Evolutionary conservation across 208 protist genomes (phyloP), one percentile per base, ranked within the genome.

Genomic region (Leishmania guyanensis): DNA sequence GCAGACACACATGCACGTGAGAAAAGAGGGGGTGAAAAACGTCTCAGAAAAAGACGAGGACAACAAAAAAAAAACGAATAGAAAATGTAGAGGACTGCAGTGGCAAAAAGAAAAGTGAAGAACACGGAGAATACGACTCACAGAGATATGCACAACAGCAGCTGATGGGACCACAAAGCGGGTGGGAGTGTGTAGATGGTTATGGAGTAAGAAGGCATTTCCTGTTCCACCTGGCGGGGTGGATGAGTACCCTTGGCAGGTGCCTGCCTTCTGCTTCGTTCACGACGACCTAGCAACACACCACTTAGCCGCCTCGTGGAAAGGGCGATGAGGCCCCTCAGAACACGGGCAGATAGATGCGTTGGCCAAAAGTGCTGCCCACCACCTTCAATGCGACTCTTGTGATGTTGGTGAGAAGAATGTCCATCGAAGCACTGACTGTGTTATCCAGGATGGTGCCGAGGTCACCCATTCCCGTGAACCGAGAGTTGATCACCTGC

Each of bases 401-500:
- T 39, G 78, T 81, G 43, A 81, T 10, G 46, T 81, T 77, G n/a
- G 68, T 81, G 3, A 81, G 70, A 26, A 81, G 70, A 8, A 2
- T 12, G 46, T 81, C 78, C 29, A 81, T 33, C 6, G 9, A 36
- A 26, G 70, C 78, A n/a, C 78, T 62, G 26, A 17, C 70, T n/a
- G 69, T 60, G 78, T 81, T 81, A 53, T 77, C 78, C 20, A 81
- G 58, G 5, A 81, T 81, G 6, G 58, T 39, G 9, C 78, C 69
- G 46, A 81, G 56, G 58, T 81, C 78, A 17, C 78, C 78, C 16
- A 85, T 33, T 26, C 82, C 82, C 4, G 3, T 51, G 33, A 85
- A 68, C 62, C 77, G 77, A 1, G 73, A 33, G 65, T 85, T 85
- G 3, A 82, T 62, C 50, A 82, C 71, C 62, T 82, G 29, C 20